Conservation (phyloP, 2,329 filamentous ascomycete genomes). For the Fusarium graminum region DNA sequence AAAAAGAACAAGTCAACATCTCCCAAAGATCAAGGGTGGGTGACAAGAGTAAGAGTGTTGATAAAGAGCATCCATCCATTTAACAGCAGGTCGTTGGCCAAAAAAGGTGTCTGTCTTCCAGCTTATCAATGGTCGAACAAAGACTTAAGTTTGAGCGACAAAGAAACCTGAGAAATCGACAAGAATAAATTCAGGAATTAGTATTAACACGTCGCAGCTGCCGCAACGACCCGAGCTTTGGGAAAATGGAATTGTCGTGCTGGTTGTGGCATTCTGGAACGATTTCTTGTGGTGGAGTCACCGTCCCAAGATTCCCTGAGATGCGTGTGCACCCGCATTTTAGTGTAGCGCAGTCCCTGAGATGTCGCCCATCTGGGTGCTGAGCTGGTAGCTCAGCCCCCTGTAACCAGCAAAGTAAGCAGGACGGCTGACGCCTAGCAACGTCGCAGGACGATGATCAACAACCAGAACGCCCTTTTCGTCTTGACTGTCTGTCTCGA, state of each 20-base stretch:
- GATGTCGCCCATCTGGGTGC: slow-evolving; percentile 40
- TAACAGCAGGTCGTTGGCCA: slow-evolving; percentile 17
- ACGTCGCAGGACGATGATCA: slow-evolving; percentile 41
- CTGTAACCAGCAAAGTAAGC: slow-evolving; percentile 42
- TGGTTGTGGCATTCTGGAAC: slow-evolving; percentile 37
- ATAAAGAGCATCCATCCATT: slow-evolving; percentile 26
- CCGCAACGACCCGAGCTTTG: slow-evolving; percentile 26
- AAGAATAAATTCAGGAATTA: slow-evolving; percentile 24
- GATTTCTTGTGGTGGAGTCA: slow-evolving; percentile 44
- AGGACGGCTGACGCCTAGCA: slow-evolving; percentile 30
- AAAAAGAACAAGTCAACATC: neutral
- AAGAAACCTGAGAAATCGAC: slow-evolving; percentile 28
- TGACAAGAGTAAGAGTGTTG: slow-evolving; percentile 12
- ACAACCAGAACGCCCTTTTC: slow-evolving; percentile 33
- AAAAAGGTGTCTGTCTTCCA: slow-evolving; percentile 22
- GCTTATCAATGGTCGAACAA: slow-evolving; percentile 44
- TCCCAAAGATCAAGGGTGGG: slow-evolving; percentile 14
- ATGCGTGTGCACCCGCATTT: slow-evolving; percentile 44
- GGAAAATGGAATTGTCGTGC: slow-evolving; percentile 37
- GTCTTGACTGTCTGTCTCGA: slow-evolving; percentile 27
- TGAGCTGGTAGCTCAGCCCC: slow-evolving; percentile 32
- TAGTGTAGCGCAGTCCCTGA: slow-evolving; percentile 43
- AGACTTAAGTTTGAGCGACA: slow-evolving; percentile 38
- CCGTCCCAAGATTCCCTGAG: slow-evolving; percentile 33
- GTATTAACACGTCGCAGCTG: slow-evolving; percentile 42